Evolutionary conservation across 306 rosid genomes (phyloP), one percentile per base, ranked within the genome.

Genomic region (Acacia melanoxylon): DNA sequence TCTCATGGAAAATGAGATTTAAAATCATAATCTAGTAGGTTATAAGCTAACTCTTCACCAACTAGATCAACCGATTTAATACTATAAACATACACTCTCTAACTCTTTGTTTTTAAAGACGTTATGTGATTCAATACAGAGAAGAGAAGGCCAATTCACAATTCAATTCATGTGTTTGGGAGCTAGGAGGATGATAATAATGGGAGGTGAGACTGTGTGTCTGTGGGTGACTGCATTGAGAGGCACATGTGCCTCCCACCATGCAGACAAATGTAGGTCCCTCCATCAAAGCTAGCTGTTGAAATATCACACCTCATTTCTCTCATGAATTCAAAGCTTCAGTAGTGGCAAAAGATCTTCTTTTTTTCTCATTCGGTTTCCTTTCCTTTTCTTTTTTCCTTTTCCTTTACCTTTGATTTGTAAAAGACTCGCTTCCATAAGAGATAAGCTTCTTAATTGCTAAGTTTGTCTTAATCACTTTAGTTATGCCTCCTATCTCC

Each of bases 221-320:
- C 85, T 63, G 91, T 85, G 82, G 82, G 87, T 84, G 90, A 89
- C 87, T 92, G 93, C 83, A 79, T 86, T 88, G 89, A 75, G 63
- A 59, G 93, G 85, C 90, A 87, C 85, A 81, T 71, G 85, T 91
- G 95, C 88, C 81, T 88, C 95, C 92, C 91, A 92, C 85, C 89
- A 75, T 70, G 91, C 86, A 83, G 97, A 92, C 98, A 91, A 77
- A 41, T 37, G 80, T 84, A 86, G 95, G 90, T 40, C 92, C 91
- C 88, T 85, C 69, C 37, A 87, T 78, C 8, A 88, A 87, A 87
- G 73, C 74, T 80, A 85, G 83, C 75, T 74, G 85, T 84, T 91
- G 90, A 88, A 86, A 87, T 89, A 80, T 82, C 80, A 78, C 85
- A n/a, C 85, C 56, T 42, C 72, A 69, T 59, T 41, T 80, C 79